Base-by-base conservation (phyloP, 2,329 filamentous ascomycete species). In the Scytalidium sp. region DNA sequence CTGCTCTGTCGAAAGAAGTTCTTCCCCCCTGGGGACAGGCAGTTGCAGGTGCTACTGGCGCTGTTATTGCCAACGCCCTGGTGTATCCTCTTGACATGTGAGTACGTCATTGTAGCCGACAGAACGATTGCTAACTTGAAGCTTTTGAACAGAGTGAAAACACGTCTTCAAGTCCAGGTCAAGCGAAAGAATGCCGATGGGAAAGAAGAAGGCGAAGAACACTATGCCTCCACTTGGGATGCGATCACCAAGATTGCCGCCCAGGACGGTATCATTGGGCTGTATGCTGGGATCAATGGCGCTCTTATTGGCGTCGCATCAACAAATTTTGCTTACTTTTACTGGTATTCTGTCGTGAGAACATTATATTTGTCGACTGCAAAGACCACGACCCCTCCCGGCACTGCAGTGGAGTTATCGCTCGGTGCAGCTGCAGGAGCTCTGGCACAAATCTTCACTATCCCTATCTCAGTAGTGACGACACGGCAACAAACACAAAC, bases 251-350 rank as follows among this genome's bases (percentile, higher is more conserved):
- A 90, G 65, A 97, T 99, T 57, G 71, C 88, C 29, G 80, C 84
- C 50, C 84, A 84, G 47, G 94, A 99, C 59, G 94, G 94, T 25
- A 50, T 94, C 8, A 63, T 75, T 43, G 94, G 94, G 6, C 81
- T 99, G 7, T 99, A 99, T 64, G 84, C 88, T 46, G 94, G 94
- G 53, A 92, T 99, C 67, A 79, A 83, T 52, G 92, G 93, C 45
- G 84, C 92, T 3, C 76, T 99, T 17, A 74, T 97, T 46, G 94
- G 94, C 47, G 94, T 99, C 29, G 93, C 91, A 1, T 97, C 92
- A 21, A 97, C 93, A 46, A 99, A 99, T 70, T 99, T 99, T 67
- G 94, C 94, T 62, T 99, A 99, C 73, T 99, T 99, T 69, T 99
- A 99, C 75, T 97, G 93, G 92, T 97, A 97, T 69, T 93, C 90